A percentile compares a stretch with the other conserved stretches of the same genome.
phyloP scores from a whole-genome alignment of 192 early-diverging fungal species.

The Coemansia sp. region DNA sequence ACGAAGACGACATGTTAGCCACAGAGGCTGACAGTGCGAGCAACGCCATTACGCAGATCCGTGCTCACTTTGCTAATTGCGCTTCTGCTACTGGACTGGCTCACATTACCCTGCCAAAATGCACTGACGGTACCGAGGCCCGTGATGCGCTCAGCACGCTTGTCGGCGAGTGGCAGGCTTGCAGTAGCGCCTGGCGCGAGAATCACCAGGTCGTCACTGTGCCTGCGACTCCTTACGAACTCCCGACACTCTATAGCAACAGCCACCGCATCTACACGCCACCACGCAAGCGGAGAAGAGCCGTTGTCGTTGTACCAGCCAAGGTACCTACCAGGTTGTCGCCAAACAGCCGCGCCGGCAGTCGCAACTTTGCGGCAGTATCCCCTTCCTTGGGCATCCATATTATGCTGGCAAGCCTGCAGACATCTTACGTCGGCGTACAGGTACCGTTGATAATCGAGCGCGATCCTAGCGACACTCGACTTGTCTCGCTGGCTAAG shows the following conservation, averaged over 20 bases:
- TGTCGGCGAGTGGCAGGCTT: slow-evolving; percentile 26
- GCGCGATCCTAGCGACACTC: not conserved
- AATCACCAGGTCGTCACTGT: slow-evolving; percentile 16
- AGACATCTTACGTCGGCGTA: slow-evolving; percentile 48
- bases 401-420: slow-evolving; percentile 26
- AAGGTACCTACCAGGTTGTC: not conserved
- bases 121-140: slow-evolving; percentile 6
- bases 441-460: slow-evolving; percentile 32
- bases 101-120: slow-evolving; percentile 27
- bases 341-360: slow-evolving; percentile 15
- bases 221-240: slow-evolving; percentile 34
- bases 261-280: slow-evolving; percentile 3
- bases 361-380: slow-evolving; percentile 23
- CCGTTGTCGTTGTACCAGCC: not conserved
- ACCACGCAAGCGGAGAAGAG: slow-evolving; percentile 37
- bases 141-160: slow-evolving; percentile 1
- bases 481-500: slow-evolving; percentile 11
- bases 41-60: slow-evolving; percentile 38
- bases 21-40: slow-evolving; percentile 11
- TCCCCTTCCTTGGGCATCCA: slow-evolving; percentile 37
- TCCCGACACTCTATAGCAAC: slow-evolving; percentile 12
- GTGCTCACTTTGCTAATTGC: slow-evolving; percentile 29
- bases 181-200: slow-evolving; percentile 29
- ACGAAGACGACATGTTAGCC: slow-evolving; percentile 25
- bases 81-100: slow-evolving; percentile 27